Conservation (phyloP, 2,329 filamentous ascomycete species). For the Colletotrichum liriopes region DNA sequence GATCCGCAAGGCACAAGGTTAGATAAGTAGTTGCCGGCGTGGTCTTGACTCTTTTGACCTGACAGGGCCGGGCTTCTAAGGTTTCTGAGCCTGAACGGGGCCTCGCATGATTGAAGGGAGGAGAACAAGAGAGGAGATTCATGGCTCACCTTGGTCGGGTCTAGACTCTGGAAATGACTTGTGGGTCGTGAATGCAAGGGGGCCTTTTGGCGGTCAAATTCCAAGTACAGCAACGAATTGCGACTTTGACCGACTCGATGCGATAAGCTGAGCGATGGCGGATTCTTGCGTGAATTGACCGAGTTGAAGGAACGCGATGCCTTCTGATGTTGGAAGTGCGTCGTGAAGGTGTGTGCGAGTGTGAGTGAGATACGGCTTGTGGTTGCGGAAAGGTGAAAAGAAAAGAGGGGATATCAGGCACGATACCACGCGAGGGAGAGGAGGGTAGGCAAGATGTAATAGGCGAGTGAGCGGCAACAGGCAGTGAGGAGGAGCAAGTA, state of each 20-base stretch:
- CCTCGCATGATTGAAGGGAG: constrained; percentile 44
- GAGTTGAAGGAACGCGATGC: not conserved
- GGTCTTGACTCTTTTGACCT: constrained; percentile 24
- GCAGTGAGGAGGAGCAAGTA: constrained; percentile 14
- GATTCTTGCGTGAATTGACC: not conserved
- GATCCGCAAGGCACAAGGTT: constrained; percentile 37
- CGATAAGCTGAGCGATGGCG: constrained; percentile 2
- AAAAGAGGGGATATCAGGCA: constrained; percentile 43
- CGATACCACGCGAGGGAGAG: constrained; percentile 41
- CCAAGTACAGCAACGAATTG: constrained; percentile 30
- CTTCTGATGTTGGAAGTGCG: constrained; percentile 7
- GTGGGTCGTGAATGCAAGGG: constrained; percentile 45
- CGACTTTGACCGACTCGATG: constrained; percentile 24
- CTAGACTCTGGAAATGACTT: constrained; percentile 44
- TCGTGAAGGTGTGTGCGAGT: constrained; percentile 8
- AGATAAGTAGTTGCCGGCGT: constrained; percentile 40
- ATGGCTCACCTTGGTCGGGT: constrained; percentile 44
- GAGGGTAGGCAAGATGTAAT: constrained; percentile 42
- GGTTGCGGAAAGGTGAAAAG: constrained; percentile 39
- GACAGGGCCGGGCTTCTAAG: constrained; percentile 33
- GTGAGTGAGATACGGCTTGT: constrained; percentile 26
- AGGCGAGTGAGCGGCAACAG: constrained; percentile 33
- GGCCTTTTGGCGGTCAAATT: constrained; percentile 42
- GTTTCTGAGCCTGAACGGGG: constrained; percentile 29
- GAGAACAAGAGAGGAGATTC: constrained; percentile 41